These are phyloP conservation scores for Linderniella brevidens DNA, from an alignment of 257 asterid genomes.

Conservation along the genomic window DNA sequence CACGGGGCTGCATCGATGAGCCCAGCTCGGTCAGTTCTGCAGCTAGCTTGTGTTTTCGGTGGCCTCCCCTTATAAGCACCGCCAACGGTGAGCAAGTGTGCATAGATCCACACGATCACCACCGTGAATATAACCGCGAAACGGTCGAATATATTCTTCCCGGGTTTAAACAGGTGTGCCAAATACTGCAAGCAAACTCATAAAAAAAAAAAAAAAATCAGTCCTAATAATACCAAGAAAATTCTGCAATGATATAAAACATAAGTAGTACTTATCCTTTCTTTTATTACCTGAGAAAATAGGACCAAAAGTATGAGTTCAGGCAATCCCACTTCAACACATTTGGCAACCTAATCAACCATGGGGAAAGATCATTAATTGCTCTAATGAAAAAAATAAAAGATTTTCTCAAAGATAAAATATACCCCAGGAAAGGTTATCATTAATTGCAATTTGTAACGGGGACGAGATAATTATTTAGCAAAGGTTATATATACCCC, in stretches of 20 bases:
- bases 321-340: conserved; percentile 85
- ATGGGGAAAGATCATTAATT: no score
- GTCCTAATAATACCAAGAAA: background rate
- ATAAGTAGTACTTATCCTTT: background rate
- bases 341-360: conserved; percentile 52
- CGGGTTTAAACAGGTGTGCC: conserved; percentile 36
- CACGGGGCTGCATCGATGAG: conserved; percentile 63
- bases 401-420: background rate
- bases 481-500: background rate
- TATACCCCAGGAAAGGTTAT: background rate
- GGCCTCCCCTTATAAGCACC: conserved; percentile 47
- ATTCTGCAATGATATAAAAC: background rate
- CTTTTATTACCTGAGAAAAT: conserved; percentile 42
- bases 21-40: conserved; percentile 75
- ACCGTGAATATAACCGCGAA: conserved; percentile 54
- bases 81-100: conserved; percentile 52
- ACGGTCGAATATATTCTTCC: conserved; percentile 43
- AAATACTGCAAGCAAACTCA: conserved; percentile 55
- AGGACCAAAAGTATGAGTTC: conserved; percentile 58
- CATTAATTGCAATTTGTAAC: background rate
- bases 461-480: background rate
- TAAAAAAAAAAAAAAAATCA: background rate
- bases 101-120: conserved; percentile 57
- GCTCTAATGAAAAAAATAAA: background rate
- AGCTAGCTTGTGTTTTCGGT: conserved; percentile 38